phyloP scores from a whole-genome alignment of 1,284 basidiomycete genomes.

The Boletellus deceptivus region DNA sequence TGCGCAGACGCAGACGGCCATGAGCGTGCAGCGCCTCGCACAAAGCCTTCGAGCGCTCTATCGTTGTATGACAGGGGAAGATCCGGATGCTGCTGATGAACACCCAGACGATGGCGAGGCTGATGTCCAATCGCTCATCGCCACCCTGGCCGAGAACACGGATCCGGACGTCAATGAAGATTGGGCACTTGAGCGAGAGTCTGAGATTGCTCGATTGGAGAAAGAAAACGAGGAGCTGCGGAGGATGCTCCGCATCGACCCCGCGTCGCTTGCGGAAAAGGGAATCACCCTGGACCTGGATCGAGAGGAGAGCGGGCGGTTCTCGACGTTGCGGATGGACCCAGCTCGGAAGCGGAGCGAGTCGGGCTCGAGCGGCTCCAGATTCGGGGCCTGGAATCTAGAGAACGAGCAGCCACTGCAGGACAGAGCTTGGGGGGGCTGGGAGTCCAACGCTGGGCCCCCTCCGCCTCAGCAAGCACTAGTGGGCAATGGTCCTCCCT shows the following conservation, averaged over 20 bases:
- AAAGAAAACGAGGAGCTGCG: conserved; percentile 80
- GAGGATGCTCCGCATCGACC: conserved; percentile 70
- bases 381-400: conserved; percentile 29
- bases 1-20: conserved; percentile 51
- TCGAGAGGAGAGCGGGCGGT: conserved; percentile 31
- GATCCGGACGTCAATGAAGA: conserved; percentile 40
- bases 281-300: conserved; percentile 51
- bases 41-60: conserved; percentile 71
- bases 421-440: conserved; percentile 26
- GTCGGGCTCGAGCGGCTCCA: conserved; percentile 22
- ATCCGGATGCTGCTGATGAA: conserved; percentile 37
- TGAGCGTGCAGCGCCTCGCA: conserved; percentile 68
- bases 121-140: conserved; percentile 46
- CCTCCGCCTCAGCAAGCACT: conserved; percentile 25
- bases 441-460: conserved; percentile 28
- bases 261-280: conserved; percentile 45
- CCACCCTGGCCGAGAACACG: conserved; percentile 36
- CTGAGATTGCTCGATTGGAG: conserved; percentile 76
- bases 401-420: conserved; percentile 28
- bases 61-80: conserved; percentile 70
- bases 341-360: conserved; percentile 27
- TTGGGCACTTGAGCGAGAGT: conserved; percentile 83
- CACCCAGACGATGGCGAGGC: conserved; percentile 14
- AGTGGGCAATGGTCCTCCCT: conserved; percentile 31
- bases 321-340: conserved; percentile 21